These are phyloP conservation scores for Luffa acutangula DNA, from an alignment of 306 rosid genomes.

Conservation along the genomic window DNA sequence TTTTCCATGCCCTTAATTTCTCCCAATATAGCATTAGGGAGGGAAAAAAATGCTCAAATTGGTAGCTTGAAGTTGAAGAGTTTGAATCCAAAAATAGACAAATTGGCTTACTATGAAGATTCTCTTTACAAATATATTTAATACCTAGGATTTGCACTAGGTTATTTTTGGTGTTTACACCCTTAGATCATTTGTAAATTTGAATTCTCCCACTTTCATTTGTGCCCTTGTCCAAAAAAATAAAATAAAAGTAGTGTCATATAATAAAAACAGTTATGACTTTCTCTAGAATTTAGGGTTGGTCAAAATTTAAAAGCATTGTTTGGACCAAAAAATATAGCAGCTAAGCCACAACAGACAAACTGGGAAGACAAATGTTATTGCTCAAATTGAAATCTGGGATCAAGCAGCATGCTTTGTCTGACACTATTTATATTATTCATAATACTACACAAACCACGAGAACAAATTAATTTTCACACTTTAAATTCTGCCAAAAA, in stretches of 20 bases:
- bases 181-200: neutral
- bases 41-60: neutral
- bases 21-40: neutral
- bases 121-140: neutral
- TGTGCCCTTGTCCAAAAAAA: neutral
- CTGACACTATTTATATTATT: neutral
- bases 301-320: neutral
- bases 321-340: slow-evolving; percentile 7
- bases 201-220: neutral
- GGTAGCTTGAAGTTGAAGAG: neutral
- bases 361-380: neutral
- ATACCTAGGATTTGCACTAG: neutral
- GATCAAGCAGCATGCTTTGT: slow-evolving; percentile 8
- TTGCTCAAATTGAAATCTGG: neutral
- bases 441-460: neutral
- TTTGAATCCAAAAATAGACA: neutral
- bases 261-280: neutral
- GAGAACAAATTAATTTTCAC: neutral
- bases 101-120: neutral
- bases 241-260: neutral
- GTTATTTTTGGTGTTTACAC: neutral
- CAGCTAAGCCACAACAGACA: neutral
- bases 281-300: neutral
- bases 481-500: neutral
- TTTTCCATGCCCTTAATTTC: neutral